Conservation (phyloP, 2,329 filamentous ascomycete species). For the Fusarium begoniae region DNA sequence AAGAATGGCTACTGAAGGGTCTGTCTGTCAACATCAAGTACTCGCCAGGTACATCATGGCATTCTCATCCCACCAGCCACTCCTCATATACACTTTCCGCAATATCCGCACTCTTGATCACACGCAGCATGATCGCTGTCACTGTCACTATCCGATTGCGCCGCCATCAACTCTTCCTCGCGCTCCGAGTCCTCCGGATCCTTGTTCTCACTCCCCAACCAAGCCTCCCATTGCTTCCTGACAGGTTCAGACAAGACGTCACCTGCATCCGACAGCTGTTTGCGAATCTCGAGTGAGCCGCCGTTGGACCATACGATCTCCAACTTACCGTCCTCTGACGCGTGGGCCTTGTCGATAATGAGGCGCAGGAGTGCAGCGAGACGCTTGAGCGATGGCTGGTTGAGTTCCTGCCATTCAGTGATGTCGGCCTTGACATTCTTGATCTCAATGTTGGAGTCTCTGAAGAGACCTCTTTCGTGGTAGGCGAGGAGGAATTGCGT, state of each 20-base stretch:
- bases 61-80: not conserved
- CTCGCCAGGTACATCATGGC: not conserved
- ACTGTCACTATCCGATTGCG: slow-evolving; percentile 19
- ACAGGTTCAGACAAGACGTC: slow-evolving; percentile 37
- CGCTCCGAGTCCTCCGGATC: not conserved
- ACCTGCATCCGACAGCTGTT: slow-evolving; percentile 36
- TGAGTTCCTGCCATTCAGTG: slow-evolving; percentile 49
- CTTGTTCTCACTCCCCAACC: slow-evolving; percentile 26
- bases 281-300: slow-evolving; percentile 37
- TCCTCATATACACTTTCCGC: slow-evolving; percentile 36
- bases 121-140: slow-evolving; percentile 39
- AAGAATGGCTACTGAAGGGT: not conserved
- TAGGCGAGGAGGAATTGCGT: slow-evolving; percentile 53
- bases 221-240: slow-evolving; percentile 37
- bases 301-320: slow-evolving; percentile 34
- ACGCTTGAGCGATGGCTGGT: slow-evolving; percentile 43
- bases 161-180: slow-evolving; percentile 5
- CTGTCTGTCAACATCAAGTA: not conserved
- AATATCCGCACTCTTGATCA: slow-evolving; percentile 44
- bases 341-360: slow-evolving; percentile 20
- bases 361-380: slow-evolving; percentile 40
- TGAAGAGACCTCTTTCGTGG: slow-evolving; percentile 50
- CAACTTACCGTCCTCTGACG: slow-evolving; percentile 27
- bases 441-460: slow-evolving; percentile 45
- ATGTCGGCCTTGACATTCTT: slow-evolving; percentile 45